Percentiles rank a stretch among this genome's conserved stretches.
phyloP scores from a whole-genome alignment of 495 filamentous ascomycete species.

The Mytilinidion resinicola region DNA sequence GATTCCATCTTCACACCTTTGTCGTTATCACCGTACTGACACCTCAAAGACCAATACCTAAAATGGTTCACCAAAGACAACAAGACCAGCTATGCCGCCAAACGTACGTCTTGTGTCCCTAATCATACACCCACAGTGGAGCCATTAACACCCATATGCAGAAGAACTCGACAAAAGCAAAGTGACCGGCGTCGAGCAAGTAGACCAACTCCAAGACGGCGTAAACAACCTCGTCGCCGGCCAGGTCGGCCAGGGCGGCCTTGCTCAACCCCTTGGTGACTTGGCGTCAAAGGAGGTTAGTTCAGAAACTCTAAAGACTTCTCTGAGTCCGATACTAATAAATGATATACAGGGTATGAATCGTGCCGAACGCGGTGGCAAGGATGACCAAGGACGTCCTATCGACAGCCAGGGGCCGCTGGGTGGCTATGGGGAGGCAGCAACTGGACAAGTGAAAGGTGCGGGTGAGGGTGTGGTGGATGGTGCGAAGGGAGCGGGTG shows the following conservation, averaged over 20 bases:
- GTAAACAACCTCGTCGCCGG: conserved; percentile 51
- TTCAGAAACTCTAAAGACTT: too few relatives aligned
- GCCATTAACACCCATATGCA: conserved; percentile 26
- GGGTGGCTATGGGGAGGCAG: conserved; percentile 20
- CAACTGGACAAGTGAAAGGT: conserved; percentile 18
- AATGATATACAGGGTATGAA: conserved; percentile 43
- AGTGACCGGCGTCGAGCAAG: conserved; percentile 54
- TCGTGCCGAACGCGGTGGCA: conserved; percentile 55
- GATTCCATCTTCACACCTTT: too few relatives aligned
- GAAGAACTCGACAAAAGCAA: conserved; percentile 60
- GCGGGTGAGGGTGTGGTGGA: conserved; percentile 19
- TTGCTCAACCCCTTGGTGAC: conserved; percentile 56
- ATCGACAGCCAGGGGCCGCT: conserved; percentile 16
- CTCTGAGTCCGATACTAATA: too few relatives aligned
- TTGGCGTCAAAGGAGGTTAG: conserved; percentile 46
- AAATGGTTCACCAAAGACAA: conserved; percentile 67
- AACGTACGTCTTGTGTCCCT: conserved; percentile 40
- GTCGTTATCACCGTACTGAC: too few relatives aligned
- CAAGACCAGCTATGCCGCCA: conserved; percentile 59
- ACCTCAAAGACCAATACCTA: conserved; percentile 50
- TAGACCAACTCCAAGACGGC: conserved; percentile 59
- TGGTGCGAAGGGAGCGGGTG: conserved; percentile 34
- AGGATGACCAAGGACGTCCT: conserved; percentile 47
- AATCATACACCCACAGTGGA: neutral
- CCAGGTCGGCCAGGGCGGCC: conserved; percentile 58